Evolutionary conservation across 1,139 yeast species (phyloP), one percentile per base, ranked within the genome.

Genomic region (Taphrina communis): DNA sequence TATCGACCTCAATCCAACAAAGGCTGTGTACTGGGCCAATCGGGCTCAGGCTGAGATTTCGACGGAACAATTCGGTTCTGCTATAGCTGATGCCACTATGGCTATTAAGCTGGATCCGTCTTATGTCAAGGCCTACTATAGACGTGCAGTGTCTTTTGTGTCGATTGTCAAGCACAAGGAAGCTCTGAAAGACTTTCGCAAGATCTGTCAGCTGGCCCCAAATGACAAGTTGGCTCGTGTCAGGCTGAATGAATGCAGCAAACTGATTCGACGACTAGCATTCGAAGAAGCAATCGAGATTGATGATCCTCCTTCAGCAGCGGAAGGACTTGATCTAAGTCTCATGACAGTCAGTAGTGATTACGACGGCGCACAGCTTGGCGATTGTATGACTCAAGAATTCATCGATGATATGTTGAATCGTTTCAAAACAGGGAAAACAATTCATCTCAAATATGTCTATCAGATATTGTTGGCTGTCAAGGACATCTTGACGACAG

Each of bases 11-110:
- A 89, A 89, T 74, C 80, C 85, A 6, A 75, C 81, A n/a, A 86
- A 88, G 71, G 90, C 95, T 0, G 85, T 93, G 21, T 88, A 86
- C 75, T 90, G 81, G 77, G 87, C 97, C 41, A 94, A 94, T 79
- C 82, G 97, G 72, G 97, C 99, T 0, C 96, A 91, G 75, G 97
- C 91, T 0, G 88, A 92, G 73, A 86, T 93, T 76, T 90, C 90
- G 76, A 79, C 88, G 69, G 99, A 94, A 76, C 88, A 87, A 74
- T 93, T 89, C 77, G 98, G 97, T 1, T 82, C 86, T 63, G 96
- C 97, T 0, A 84, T 93, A 4, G 81, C 79, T 19, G 97, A 93
- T 77, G 88, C 97, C 74, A 84, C 88, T 51, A 79, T 80, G 61
- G 93, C 98, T 0, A 81, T 94, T 63, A 83, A 82, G 63, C 76